Evolutionary conservation across 2,329 filamentous ascomycete genomes (phyloP), one percentile per base, ranked within the genome.

Genomic region (Furcasterigmium furcatum): DNA sequence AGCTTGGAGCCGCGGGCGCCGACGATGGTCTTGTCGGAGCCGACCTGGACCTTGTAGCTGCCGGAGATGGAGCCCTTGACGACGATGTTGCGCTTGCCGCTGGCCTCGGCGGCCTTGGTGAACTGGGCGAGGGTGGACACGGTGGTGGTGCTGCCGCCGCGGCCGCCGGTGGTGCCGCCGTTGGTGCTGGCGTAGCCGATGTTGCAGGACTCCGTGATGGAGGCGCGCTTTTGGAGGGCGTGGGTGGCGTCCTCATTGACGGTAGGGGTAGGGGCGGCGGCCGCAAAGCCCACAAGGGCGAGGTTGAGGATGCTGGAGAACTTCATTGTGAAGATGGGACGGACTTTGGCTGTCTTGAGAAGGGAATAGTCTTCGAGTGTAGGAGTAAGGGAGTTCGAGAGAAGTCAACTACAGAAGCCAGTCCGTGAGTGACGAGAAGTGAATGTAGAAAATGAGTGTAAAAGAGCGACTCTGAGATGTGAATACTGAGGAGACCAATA

Each of bases 101-200:
- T 65, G 22, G 71, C 69, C 16, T 68, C 63, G 36, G 72, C 72
- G 6, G 74, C 74, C 16, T 67, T 57, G 20, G 71, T 72, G 50
- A 78, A 70, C 36, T 66, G 66, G 18, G 69, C 64, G 41, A 76
- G 68, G 9, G 68, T 68, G 12, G 69, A 66, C 42, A 76, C 71
- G 22, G 74, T 77, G 24, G 70, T 73, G 6, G 72, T 74, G n/a
- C 71, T 63, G 40, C 74, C 74, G 44, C 73, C 73, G 41, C 65
- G 62, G 46, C 76, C 75, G 43, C 74, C 76, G 2, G 68, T 78
- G 25, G 74, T 77, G 41, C 74, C 71, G 27, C 55, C 55, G 51
- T 67, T 67, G 53, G 57, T 49, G 5, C 55, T 59, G 42, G 62
- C 64, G 46, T 63, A 67, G 4, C 64, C 64, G 27, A 67, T 58